Conservation (phyloP, 192 early-diverging fungal genomes). For the Backusella circina region DNA sequence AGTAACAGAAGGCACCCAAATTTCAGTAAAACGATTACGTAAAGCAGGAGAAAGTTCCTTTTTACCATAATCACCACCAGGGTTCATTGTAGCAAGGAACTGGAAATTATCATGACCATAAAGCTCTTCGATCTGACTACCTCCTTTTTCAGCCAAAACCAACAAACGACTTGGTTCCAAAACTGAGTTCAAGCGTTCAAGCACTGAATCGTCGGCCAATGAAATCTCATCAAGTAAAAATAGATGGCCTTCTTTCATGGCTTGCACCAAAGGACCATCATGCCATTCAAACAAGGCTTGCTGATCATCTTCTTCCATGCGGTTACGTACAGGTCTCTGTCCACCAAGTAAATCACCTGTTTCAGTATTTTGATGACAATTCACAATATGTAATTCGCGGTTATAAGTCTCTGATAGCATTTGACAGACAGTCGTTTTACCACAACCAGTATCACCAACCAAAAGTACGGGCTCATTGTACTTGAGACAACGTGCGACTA, state of each 20-base stretch:
- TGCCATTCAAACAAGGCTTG: constrained; percentile 90
- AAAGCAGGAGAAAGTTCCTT: constrained; percentile 97
- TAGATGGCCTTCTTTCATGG: constrained; percentile 80
- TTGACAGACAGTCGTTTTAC: constrained; percentile 97
- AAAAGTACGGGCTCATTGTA: constrained; percentile 90
- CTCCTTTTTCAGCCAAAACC: constrained; percentile 89
- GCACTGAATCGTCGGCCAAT: constrained; percentile 95
- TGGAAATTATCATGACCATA: constrained; percentile 69
- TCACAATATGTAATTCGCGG: constrained; percentile 79
- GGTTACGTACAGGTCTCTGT: constrained; percentile 86
- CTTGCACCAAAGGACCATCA: constrained; percentile 91
- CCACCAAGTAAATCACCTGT: constrained; percentile 92
- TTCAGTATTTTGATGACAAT: constrained; percentile 96
- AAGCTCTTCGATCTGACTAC: constrained; percentile 68
- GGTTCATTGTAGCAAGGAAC: constrained; percentile 99
- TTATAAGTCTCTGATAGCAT: constrained; percentile 70
- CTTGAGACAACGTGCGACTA: constrained; percentile 76
- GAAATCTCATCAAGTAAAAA: constrained; percentile 99
- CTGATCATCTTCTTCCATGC: constrained; percentile 42
- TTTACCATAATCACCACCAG: constrained; percentile 98
- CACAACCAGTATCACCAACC: constrained; percentile 98
- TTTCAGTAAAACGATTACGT: constrained; percentile 96
- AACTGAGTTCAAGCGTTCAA: constrained; percentile 94
- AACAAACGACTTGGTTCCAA: constrained; percentile 83
- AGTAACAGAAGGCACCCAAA: constrained; percentile 91